Evolutionary conservation across 768 basidiomycete genomes (phyloP).

Genomic region (Xerocomellus intermedius): DNA sequence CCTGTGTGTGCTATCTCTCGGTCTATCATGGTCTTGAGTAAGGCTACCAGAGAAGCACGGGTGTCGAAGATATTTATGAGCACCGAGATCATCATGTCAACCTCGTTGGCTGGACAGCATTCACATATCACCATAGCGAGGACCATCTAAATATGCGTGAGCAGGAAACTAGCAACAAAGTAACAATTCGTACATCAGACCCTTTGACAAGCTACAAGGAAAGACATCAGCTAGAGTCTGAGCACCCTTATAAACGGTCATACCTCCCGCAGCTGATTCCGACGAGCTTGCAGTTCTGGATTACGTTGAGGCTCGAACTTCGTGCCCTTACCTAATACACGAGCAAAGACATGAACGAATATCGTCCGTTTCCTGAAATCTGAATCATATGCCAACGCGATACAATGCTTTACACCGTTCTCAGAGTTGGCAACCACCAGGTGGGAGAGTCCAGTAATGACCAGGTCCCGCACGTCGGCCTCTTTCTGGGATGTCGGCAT

Average conservation of each 20-base stretch:
- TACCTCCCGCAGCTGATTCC: conserved; percentile 60
- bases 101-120: conserved; percentile 73
- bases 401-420: conserved; percentile 85
- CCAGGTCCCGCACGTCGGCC: conserved; percentile 67
- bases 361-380: conserved; percentile 71
- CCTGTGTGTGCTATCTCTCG: conserved; percentile 78
- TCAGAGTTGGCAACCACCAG: conserved; percentile 83
- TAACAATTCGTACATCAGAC: conserved; percentile 53
- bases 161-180: background rate
- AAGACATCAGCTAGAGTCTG: conserved; percentile 1
- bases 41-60: conserved; percentile 61
- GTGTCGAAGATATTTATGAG: conserved; percentile 86
- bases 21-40: conserved; percentile 84
- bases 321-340: conserved; percentile 77
- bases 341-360: conserved; percentile 81
- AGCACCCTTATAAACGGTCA: conserved; percentile 19
- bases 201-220: conserved; percentile 62
- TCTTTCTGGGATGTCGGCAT: conserved; percentile 47
- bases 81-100: conserved; percentile 82
- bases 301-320: conserved; percentile 67
- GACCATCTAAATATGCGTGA: conserved; percentile 50
- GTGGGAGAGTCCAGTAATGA: conserved; percentile 78
- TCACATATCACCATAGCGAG: conserved; percentile 87
- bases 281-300: conserved; percentile 43
- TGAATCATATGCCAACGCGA: conserved; percentile 71